phyloP scores from a whole-genome alignment of 2,329 filamentous ascomycete species.

The Colletotrichum brevisporum region DNA sequence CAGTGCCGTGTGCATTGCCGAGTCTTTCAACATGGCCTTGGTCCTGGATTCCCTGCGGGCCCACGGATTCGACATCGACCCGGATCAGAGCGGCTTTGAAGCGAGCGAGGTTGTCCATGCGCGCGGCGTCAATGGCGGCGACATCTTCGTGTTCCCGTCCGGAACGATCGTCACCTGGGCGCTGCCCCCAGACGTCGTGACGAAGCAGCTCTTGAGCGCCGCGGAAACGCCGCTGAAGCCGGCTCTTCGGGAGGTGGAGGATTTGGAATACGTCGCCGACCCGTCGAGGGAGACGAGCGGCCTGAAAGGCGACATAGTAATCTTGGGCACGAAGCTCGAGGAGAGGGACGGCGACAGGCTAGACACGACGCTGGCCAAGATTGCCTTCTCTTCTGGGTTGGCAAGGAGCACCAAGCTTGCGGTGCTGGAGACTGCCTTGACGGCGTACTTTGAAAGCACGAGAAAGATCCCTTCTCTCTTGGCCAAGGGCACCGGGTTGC shows the following conservation, averaged over 20 bases:
- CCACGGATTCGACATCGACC: conserved; percentile 74
- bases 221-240: conserved; percentile 81
- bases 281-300: conserved; percentile 78
- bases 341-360: conserved; percentile 60
- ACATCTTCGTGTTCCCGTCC: conserved; percentile 96
- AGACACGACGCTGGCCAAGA: conserved; percentile 85
- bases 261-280: conserved; percentile 89
- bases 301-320: conserved; percentile 89
- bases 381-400: conserved; percentile 95
- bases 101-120: conserved; percentile 75
- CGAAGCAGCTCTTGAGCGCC: conserved; percentile 80
- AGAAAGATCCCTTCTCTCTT: conserved; percentile 85
- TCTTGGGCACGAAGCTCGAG: conserved; percentile 82
- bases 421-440: conserved; percentile 87
- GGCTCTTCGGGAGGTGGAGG: conserved; percentile 83
- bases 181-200: conserved; percentile 82
- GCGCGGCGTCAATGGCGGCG: conserved; percentile 75
- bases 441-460: conserved; percentile 89
- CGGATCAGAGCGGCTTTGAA: conserved; percentile 73
- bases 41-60: conserved; percentile 70
- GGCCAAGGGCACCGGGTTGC: conserved; percentile 69
- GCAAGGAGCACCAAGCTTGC: conserved; percentile 94
- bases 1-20: conserved; percentile 73
- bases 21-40: conserved; percentile 74
- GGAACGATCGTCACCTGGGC: conserved; percentile 96